phyloP scores from a whole-genome alignment of 2,329 filamentous ascomycete species.

The Diaporthe sp. region DNA sequence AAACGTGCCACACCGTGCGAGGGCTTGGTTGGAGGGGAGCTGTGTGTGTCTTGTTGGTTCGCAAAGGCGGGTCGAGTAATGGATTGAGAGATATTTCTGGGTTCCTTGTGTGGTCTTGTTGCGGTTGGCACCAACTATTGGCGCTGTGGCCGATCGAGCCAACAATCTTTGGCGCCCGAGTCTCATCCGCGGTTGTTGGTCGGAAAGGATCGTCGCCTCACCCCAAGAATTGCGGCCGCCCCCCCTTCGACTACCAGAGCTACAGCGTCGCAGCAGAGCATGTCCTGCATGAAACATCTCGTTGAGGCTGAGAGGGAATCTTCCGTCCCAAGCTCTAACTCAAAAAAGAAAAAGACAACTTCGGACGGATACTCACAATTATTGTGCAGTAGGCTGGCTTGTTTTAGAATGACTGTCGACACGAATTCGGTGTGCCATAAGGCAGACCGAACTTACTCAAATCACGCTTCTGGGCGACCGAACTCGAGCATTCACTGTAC shows the following conservation, averaged over 20 bases:
- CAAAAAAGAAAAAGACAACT: not conserved
- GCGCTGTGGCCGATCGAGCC: slow-evolving; percentile 31
- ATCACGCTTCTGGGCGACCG: no score
- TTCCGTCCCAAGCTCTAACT: slow-evolving; percentile 23
- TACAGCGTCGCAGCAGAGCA: slow-evolving; percentile 18
- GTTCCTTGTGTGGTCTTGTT: not conserved
- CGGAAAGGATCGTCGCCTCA: slow-evolving; percentile 12
- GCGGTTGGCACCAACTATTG: slow-evolving; percentile 9
- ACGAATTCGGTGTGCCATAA: not conserved
- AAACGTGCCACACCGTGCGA: slow-evolving; percentile 18
- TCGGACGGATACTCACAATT: not conserved
- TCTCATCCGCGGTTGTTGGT: not conserved
- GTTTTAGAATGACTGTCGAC: not conserved
- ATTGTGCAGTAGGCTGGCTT: not conserved
- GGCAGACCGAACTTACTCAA: no score
- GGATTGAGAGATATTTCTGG: not conserved
- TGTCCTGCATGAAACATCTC: slow-evolving; percentile 25
- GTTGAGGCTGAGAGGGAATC: slow-evolving; percentile 27
- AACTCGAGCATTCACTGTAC: not conserved
- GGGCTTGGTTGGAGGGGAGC: not conserved
- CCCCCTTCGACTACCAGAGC: not conserved
- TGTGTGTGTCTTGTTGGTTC: not conserved
- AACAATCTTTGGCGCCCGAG: slow-evolving; percentile 3
- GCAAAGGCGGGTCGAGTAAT: slow-evolving; percentile 3
- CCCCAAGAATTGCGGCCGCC: not conserved